phyloP scores from a whole-genome alignment of 176 grass and related monocot genomes.

The Themeda triandra region DNA sequence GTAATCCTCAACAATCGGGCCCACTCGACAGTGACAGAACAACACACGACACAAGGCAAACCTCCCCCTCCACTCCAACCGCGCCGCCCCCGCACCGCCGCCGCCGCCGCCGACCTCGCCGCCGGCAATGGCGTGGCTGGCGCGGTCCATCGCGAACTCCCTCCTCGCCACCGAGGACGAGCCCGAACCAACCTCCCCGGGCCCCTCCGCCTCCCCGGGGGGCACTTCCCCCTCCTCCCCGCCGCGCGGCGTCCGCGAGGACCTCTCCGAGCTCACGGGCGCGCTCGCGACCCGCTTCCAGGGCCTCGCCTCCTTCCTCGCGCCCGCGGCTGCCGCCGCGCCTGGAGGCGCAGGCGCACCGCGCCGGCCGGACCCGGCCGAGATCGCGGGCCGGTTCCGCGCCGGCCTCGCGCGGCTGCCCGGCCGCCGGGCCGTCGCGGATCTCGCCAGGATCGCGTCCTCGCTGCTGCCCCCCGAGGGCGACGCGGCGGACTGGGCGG shows the following conservation, averaged over 20 bases:
- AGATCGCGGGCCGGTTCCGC: conserved; percentile 70
- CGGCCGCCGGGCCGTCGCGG: conserved; percentile 65
- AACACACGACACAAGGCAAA: neutral
- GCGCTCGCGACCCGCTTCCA: conserved; percentile 67
- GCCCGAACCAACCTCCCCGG: neutral
- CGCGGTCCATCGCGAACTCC: conserved; percentile 70
- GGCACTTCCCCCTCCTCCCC: conserved; percentile 22
- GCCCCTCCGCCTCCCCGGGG: neutral
- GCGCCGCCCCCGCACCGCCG: neutral
- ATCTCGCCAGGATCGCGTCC: conserved; percentile 79
- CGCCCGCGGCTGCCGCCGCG: conserved; percentile 24
- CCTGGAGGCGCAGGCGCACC: neutral
- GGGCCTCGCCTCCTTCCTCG: conserved; percentile 75
- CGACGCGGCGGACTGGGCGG: conserved; percentile 21
- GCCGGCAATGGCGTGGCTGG: conserved; percentile 76
- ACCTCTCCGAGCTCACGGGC: conserved; percentile 80
- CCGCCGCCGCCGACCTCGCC: neutral
- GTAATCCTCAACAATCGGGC: neutral
- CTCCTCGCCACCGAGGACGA: conserved; percentile 38
- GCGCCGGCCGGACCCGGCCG: conserved; percentile 40
- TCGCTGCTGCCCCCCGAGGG: conserved; percentile 63
- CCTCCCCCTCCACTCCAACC: neutral
- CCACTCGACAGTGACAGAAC: neutral
- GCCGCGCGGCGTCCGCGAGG: conserved; percentile 77
- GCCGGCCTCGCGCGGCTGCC: conserved; percentile 79